A percentile compares a stretch with the other conserved stretches of the same genome.
These are phyloP conservation scores for Alternaria ventricosa DNA, from an alignment of 2,329 filamentous ascomycete species.

Conservation along the genomic window DNA sequence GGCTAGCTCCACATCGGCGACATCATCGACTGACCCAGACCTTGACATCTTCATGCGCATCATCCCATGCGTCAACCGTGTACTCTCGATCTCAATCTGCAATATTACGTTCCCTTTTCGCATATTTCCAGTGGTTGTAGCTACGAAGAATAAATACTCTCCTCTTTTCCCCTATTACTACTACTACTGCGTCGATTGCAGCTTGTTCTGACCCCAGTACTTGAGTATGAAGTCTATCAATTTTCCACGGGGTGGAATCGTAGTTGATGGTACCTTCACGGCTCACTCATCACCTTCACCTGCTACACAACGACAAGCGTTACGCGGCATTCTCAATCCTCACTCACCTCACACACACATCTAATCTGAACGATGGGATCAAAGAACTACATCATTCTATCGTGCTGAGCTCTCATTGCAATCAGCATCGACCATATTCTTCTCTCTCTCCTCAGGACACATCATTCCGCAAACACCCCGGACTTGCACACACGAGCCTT, in stretches of 20 bases:
- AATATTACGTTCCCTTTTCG: fast-evolving
- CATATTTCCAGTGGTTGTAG: background rate
- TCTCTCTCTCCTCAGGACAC: background rate
- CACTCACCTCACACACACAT: background rate
- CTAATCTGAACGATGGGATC: background rate
- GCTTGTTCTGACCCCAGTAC: background rate
- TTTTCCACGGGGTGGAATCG: background rate
- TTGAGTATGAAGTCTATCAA: background rate
- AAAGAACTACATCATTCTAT: background rate
- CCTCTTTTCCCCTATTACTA: background rate
- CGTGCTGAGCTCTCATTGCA: background rate
- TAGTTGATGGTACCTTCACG: background rate
- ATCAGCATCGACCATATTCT: background rate
- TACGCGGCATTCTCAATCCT: background rate
- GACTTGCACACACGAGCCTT: background rate
- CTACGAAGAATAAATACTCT: background rate
- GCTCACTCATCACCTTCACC: background rate
- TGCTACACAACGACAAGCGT: background rate
- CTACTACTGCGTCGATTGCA: background rate
- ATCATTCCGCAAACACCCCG: background rate
- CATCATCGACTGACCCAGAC: background rate
- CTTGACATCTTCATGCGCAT: background rate
- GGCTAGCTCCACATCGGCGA: background rate
- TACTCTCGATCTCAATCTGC: background rate
- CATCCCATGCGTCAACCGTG: background rate